phyloP scores from a whole-genome alignment of 192 early-diverging fungal genomes.

The Backusella sp. region DNA sequence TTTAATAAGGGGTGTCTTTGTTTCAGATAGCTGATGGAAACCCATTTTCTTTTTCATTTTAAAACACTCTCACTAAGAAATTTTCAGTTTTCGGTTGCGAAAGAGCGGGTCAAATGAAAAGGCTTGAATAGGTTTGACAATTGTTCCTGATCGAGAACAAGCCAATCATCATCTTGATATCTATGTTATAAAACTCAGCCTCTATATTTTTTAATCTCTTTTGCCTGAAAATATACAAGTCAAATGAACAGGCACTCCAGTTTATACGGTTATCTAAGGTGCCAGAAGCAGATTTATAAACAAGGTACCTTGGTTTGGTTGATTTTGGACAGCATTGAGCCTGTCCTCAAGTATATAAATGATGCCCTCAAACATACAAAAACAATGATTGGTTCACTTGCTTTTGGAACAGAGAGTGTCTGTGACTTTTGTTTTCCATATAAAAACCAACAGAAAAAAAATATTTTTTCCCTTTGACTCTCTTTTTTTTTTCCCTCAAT shows the following conservation, averaged over 20 bases:
- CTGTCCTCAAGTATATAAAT: not conserved
- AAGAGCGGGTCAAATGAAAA: not conserved
- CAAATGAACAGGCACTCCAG: not conserved
- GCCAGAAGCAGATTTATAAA: not conserved
- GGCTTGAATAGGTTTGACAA: not conserved
- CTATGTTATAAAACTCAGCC: not conserved
- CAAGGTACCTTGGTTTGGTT: too few relatives aligned
- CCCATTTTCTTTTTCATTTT: too few relatives aligned
- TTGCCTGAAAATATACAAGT: not conserved
- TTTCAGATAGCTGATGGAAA: too few relatives aligned
- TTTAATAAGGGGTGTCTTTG: too few relatives aligned
- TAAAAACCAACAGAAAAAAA: not conserved
- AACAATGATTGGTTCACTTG: not conserved
- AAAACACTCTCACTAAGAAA: not conserved
- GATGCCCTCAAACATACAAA: not conserved
- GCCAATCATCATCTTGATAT: not conserved
- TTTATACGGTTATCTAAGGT: not conserved
- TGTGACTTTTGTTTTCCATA: not conserved
- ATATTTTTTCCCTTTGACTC: not conserved
- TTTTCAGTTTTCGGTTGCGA: not conserved
- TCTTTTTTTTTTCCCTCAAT: not conserved
- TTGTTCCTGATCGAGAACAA: not conserved
- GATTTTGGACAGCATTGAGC: too few relatives aligned
- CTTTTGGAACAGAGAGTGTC: not conserved
- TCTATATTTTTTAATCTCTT: not conserved